Conservation (phyloP, 768 basidiomycete species). For the Boletus speciosus region DNA sequence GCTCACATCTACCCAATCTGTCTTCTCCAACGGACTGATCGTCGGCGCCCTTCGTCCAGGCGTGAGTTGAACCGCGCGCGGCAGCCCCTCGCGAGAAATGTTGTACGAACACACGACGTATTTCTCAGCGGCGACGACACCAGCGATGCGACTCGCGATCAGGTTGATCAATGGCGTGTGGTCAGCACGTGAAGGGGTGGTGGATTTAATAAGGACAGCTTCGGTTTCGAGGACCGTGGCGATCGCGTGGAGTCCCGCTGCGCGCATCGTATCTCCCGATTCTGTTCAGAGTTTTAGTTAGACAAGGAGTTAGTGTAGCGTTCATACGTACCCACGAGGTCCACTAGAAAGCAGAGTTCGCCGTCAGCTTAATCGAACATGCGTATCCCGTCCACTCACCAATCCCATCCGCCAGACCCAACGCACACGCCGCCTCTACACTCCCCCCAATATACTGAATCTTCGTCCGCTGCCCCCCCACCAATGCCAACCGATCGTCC, state of each 20-base stretch:
- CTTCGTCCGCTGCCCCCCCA: slow-evolving; percentile 59
- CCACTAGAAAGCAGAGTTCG: slow-evolving; percentile 49
- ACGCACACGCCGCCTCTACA: slow-evolving; percentile 95
- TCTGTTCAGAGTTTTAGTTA: slow-evolving; percentile 45
- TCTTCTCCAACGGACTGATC: slow-evolving; percentile 76
- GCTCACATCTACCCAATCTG: slow-evolving; percentile 88
- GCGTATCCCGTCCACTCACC: slow-evolving; percentile 45
- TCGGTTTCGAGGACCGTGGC: slow-evolving; percentile 83
- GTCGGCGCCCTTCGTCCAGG: slow-evolving; percentile 91
- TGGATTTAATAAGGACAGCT: slow-evolving; percentile 89
- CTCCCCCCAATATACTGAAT: slow-evolving; percentile 97
- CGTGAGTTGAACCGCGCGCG: slow-evolving; percentile 64
- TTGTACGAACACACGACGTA: slow-evolving; percentile 95
- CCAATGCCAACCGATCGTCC: slow-evolving; percentile 52
- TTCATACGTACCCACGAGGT: slow-evolving; percentile 77
- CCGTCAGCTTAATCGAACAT: slow-evolving; percentile 3
- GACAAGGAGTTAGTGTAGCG: slow-evolving; percentile 2
- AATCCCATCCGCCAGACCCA: slow-evolving; percentile 96
- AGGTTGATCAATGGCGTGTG: slow-evolving; percentile 66
- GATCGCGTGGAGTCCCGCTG: slow-evolving; percentile 92
- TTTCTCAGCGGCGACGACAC: slow-evolving; percentile 82
- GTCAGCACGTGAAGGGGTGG: slow-evolving; percentile 56
- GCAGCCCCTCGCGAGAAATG: slow-evolving; percentile 61
- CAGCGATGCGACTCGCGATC: slow-evolving; percentile 85
- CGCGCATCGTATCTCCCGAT: slow-evolving; percentile 99